Conservation (phyloP, 1,284 basidiomycete species). For the Irpex sp. region DNA sequence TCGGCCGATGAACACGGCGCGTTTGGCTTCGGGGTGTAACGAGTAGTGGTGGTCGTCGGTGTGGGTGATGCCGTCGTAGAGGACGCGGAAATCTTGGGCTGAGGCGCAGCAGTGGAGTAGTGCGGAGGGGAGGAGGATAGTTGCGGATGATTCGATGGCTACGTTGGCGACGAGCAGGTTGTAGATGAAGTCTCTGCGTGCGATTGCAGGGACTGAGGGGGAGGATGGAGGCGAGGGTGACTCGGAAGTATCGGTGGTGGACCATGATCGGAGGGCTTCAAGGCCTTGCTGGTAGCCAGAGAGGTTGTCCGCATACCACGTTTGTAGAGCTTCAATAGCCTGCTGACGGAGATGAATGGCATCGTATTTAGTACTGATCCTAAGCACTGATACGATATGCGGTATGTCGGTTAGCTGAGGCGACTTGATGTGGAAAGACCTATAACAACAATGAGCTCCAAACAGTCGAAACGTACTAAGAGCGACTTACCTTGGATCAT, state of each 20-base stretch:
- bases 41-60: not conserved
- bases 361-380: conserved; percentile 13
- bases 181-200: conserved; percentile 5
- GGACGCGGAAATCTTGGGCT: not conserved
- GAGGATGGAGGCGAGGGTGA: not conserved
- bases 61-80: conserved; percentile 8
- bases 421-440: conserved; percentile 1
- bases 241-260: too few relatives aligned
- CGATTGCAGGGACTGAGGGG: not conserved
- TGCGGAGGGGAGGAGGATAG: conserved; percentile 9
- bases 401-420: not conserved
- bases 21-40: conserved; percentile 7
- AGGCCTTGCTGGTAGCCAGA: not conserved
- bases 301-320: conserved; percentile 9
- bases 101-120: conserved; percentile 11
- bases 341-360: conserved; percentile 8
- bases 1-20: conserved; percentile 11
- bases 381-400: conserved; percentile 7
- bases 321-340: conserved; percentile 7
- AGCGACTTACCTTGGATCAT: conserved; percentile 6
- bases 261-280: not conserved
- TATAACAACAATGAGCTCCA: not conserved
- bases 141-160: conserved; percentile 7
- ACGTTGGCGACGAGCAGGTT: conserved; percentile 12
- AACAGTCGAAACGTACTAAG: not conserved